Evolutionary conservation across 2,329 filamentous ascomycete species (phyloP).

Genomic region (Pseudogymnoascus sp.): DNA sequence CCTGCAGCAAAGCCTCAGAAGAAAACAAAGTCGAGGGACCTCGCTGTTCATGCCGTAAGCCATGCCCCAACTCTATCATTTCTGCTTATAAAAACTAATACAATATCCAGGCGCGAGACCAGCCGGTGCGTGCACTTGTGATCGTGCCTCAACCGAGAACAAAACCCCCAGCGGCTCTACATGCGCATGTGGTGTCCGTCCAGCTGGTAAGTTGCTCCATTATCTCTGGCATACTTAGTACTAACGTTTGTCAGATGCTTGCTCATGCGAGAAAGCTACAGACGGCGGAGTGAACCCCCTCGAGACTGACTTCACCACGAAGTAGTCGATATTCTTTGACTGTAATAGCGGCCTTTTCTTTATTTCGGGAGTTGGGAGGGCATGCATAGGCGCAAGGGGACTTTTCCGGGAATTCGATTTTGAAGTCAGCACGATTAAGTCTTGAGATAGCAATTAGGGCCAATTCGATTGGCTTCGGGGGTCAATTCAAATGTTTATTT

Average conservation of each 20-base stretch:
- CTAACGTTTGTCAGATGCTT: constrained; percentile 43
- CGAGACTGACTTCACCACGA: constrained; percentile 84
- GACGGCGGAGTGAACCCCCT: constrained; percentile 53
- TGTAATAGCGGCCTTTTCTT: background rate
- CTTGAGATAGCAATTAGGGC: background rate
- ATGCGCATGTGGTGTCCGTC: constrained; percentile 71
- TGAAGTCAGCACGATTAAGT: background rate
- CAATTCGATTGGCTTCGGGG: background rate
- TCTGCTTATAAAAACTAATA: constrained; percentile 29
- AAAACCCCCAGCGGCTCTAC: constrained; percentile 47
- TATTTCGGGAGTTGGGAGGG: background rate
- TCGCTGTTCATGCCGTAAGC: constrained; percentile 68
- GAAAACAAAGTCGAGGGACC: constrained; percentile 71
- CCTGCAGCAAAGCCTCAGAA: constrained; percentile 63
- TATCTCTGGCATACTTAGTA: constrained; percentile 9
- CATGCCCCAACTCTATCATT: constrained; percentile 31
- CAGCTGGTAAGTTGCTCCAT: constrained; percentile 48
- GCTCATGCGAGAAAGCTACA: constrained; percentile 73
- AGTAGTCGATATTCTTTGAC: constrained; percentile 22
- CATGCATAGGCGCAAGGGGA: background rate
- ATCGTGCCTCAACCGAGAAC: constrained; percentile 65
- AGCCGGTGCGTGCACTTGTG: constrained; percentile 74
- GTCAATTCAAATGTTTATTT: constrained; percentile 3
- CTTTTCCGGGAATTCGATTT: background rate
- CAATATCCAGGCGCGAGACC: constrained; percentile 48